Percentiles rank a stretch among this genome's conserved stretches.
Evolutionary conservation across 2,329 filamentous ascomycete species (phyloP).

Genomic region (Diaporthe destruens): DNA sequence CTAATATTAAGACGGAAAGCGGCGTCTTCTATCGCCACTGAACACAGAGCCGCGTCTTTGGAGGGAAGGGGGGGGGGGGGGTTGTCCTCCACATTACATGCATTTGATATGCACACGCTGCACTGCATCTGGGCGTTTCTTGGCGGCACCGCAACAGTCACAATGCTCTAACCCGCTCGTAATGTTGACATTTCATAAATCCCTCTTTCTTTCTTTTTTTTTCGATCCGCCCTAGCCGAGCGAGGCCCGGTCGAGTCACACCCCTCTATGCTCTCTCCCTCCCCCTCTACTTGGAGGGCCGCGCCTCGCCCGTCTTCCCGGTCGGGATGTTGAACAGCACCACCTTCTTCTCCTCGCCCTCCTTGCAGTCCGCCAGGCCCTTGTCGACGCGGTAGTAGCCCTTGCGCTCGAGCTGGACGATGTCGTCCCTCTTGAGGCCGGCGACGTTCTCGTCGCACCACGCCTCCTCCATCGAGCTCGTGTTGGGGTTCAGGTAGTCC

Average conservation of each 20-base stretch:
- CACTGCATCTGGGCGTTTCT: not conserved
- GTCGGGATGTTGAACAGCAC: constrained; percentile 71
- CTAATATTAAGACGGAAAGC: not conserved
- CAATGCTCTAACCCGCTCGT: constrained; percentile 4
- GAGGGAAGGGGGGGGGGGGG: no score
- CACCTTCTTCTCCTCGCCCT: constrained; percentile 64
- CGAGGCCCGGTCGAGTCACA: no score
- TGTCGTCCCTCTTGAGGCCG: constrained; percentile 85
- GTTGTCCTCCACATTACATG: not conserved
- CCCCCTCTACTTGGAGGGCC: constrained; percentile 12
- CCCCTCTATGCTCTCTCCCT: not conserved
- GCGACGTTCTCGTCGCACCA: constrained; percentile 85
- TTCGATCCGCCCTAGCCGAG: constrained; percentile 6
- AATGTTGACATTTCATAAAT: not conserved
- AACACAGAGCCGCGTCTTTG: not conserved
- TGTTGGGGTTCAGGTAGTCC: constrained; percentile 83
- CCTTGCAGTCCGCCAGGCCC: constrained; percentile 63
- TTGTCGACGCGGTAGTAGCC: constrained; percentile 92
- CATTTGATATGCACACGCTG: not conserved
- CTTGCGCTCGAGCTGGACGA: constrained; percentile 95
- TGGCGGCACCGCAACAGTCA: not conserved
- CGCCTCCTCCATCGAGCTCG: constrained; percentile 79
- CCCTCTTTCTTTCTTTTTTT: not conserved
- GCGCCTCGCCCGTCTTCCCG: constrained; percentile 55
- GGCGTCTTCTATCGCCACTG: not conserved